Conservation (phyloP, 139 green algal genomes). For the Desmodesmus armatus region DNA sequence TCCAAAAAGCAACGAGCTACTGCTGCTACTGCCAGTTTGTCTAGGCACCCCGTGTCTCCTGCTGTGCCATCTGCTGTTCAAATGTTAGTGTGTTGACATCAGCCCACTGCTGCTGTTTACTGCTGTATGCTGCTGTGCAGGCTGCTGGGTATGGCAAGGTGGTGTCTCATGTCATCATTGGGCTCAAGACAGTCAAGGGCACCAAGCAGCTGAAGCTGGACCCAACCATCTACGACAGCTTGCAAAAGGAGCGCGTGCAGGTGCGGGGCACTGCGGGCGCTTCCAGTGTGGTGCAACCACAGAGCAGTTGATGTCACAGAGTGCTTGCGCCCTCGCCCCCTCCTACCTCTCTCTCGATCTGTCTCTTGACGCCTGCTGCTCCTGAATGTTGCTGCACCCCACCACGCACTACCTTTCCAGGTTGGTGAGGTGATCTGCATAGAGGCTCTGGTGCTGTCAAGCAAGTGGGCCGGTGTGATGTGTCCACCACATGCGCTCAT, state of each 20-base stretch:
- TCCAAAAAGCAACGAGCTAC: too few species aligned
- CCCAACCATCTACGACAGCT: slow-evolving; percentile 96
- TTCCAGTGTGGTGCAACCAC: too few species aligned
- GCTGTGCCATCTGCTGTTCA: too few species aligned
- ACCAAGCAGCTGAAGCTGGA: slow-evolving; percentile 98
- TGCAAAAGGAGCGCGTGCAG: slow-evolving; percentile 94
- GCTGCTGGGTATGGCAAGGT: slow-evolving; percentile 52
- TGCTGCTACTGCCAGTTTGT: too few species aligned
- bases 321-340: background rate
- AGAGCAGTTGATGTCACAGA: too few species aligned
- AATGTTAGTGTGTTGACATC: too few species aligned
- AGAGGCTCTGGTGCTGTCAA: slow-evolving; percentile 96
- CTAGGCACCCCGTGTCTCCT: too few species aligned
- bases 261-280: too few species aligned
- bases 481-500: slow-evolving; percentile 94
- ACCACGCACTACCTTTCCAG: slow-evolving; percentile 10
- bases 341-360: slow-evolving; percentile 80
- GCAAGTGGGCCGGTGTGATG: slow-evolving; percentile 95
- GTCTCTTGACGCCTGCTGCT: too few species aligned
- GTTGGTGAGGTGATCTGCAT: slow-evolving; percentile 99
- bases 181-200: slow-evolving; percentile 95
- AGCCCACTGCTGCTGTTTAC: background rate
- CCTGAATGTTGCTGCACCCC: too few species aligned
- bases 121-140: too few species aligned
- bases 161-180: slow-evolving; percentile 95